These are phyloP conservation scores for Ogataea sp. DNA, from an alignment of 805 yeast genomes.

Conservation along the genomic window DNA sequence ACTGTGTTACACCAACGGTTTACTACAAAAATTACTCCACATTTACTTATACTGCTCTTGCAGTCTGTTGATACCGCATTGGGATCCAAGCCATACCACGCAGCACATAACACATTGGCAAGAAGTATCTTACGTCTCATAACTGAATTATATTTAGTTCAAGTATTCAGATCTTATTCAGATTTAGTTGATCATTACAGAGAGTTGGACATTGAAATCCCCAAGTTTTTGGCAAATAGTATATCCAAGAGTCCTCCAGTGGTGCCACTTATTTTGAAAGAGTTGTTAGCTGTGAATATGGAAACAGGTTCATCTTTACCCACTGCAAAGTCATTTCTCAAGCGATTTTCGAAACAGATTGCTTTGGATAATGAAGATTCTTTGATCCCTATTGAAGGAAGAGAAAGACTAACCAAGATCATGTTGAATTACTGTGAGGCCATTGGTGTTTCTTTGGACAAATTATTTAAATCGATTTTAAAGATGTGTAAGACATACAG, in stretches of 20 bases:
- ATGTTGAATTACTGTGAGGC: slow-evolving; percentile 36
- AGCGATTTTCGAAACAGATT: slow-evolving; percentile 33
- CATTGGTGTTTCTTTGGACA: slow-evolving; percentile 28
- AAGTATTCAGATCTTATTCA: slow-evolving; percentile 38
- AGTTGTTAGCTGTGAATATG: slow-evolving; percentile 33
- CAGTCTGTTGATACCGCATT: slow-evolving; percentile 31
- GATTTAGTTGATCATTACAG: background rate
- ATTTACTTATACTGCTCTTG: slow-evolving; percentile 33
- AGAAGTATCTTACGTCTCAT: slow-evolving; percentile 42
- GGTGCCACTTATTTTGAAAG: slow-evolving; percentile 33
- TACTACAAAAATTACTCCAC: slow-evolving; percentile 40
- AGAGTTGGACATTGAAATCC: background rate
- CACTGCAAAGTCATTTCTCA: slow-evolving; percentile 40
- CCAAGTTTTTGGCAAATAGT: background rate
- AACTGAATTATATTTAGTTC: slow-evolving; percentile 51
- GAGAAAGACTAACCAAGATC: slow-evolving; percentile 24
- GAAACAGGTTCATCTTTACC: slow-evolving; percentile 19
- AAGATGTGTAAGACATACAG: slow-evolving; percentile 33
- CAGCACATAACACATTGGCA: too few relatives aligned
- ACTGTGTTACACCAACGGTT: slow-evolving; percentile 78
- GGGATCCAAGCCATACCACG: too few relatives aligned
- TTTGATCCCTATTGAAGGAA: slow-evolving; percentile 22
- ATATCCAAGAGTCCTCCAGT: slow-evolving; percentile 24
- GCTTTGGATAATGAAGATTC: slow-evolving; percentile 16
- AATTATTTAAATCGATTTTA: slow-evolving; percentile 27